Evolutionary conservation across 495 filamentous ascomycete species (phyloP), one percentile per base, ranked within the genome.

Genomic region (Penicillium samsonianum): DNA sequence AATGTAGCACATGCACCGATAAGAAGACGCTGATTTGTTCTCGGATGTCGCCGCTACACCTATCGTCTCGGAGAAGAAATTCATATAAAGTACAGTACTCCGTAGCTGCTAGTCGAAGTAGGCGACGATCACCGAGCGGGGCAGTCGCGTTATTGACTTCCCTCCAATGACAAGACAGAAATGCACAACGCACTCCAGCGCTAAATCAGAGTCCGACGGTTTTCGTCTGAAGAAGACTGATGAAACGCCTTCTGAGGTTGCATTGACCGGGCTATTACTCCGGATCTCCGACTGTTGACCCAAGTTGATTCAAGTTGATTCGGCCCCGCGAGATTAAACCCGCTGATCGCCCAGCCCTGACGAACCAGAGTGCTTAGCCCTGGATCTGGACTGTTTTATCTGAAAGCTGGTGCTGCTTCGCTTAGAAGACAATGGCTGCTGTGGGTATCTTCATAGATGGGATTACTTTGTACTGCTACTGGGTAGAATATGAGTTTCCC

Each of bases 1-100:
- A 66, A 66, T 51, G 56, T 55, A 50, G 60, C 73, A 70, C 71
- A 74, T 75, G 73, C 61, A 16, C 53, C 58, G 67, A 67, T 67
- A 68, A 73, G 57, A 57, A 58, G 14, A n/a, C 31, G 55, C 63
- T 73, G 68, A 76, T 76, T 76, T 64, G 63, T n/a, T 56, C 64
- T 68, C 66, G 66, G 63, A 56, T 40, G 40, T 64, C 63, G 35
- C 66, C 60, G 63, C 61, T 19, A 40, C 26, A 38, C 35, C 30
- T 42, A 28, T 56, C 41, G 11, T 43, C 28, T 25, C 30, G 42
- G 30, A 19, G 22, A 25, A 19, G 42, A 23, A 30, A 26, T n/a
- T 25, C 41, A 46, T 20, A 30, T 55, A 17, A 26, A 23, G 38
- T 14, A 30, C 14, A 26, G 41, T 2, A 26, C 40, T n/a, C n/a